Base-by-base conservation (phyloP, 164 flowering plant genomes). In the Sextonia rubra region DNA sequence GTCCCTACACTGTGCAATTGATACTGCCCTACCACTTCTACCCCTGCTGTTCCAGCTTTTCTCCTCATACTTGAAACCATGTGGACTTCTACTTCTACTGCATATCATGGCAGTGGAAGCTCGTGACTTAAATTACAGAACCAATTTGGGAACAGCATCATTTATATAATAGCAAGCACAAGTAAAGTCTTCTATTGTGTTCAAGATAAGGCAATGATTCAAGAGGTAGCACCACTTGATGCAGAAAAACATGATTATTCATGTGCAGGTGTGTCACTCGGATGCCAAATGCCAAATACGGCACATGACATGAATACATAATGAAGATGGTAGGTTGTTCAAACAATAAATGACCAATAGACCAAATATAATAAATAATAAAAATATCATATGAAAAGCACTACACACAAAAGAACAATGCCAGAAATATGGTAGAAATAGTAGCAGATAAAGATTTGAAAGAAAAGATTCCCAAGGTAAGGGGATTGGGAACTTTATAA, bases 61-160 rank as follows among this genome's bases (percentile, higher is more conserved):
- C 22, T 82, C 70, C 60, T 87, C 91, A 32, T 75, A 81, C 80
- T 81, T 83, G 63, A 58, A 74, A 48, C 83, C 79, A 73, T 67
- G 80, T n/a, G 94, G 90, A 69, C 88, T 89, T 64, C 79, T 69
- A 70, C 81, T 79, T 69, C 84, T 77, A 60, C n/a, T 64, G 67
- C 5, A 64, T 22, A 61, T 27, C 17, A 29, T 3, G 2, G 4
- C 18, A 30, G 17, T 14, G 20, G 18, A 4, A 27, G 15, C 20
- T 27, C 67, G 4, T 12, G n/a, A 27, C 11, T 2, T 2, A 20
- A 61, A 14, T 4, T 61, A 9, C 24, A 8, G 23, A 22, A 22
- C 37, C 20, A 22, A 25, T 14, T 22, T 44, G 49, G 48, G 32
- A 26, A 37, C 74, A 64, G 12, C 5, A n/a, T 37, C 4, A 37